Base-by-base conservation (phyloP, 1,284 basidiomycete genomes). In the Fomitopsis schrenkii region DNA sequence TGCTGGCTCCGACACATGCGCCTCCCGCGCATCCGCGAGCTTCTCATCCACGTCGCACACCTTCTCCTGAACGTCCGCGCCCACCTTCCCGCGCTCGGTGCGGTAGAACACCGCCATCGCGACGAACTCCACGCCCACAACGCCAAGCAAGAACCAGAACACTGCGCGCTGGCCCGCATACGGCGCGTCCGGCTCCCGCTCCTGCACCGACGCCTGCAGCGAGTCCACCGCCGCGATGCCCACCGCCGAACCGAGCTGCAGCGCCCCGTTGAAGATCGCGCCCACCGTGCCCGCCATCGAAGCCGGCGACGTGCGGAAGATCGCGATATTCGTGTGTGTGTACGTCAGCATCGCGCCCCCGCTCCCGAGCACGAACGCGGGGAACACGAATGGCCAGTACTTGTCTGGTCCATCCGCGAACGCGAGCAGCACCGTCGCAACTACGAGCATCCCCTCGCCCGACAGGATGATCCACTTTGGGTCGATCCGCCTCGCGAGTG, bases 211-310 rank as follows among this genome's bases (percentile, higher is more conserved):
- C 1, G 79, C 75, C 71, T 82, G 71, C 63, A 85, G 83, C 6
- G 82, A 80, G 57, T 71, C 72, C 36, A 79, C 74, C 5, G 77
- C 77, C 6, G 84, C 78, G 50, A 80, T 71, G 17, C 80, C 80
- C 26, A 81, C 71, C 1, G 83, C 84, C 4, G 77, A 77, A 26
- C 84, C 83, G 56, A 82, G 73, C 68, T 86, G 82, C 0, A 84
- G 75, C 10, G 80, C 81, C 26, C 77, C 76, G 61, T 82, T 83
- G 73, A 84, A 83, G 36, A 85, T 79, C 2, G 84, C 84, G 17
- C 83, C 82, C 2, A 83, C 79, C 0, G 79, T 81, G 45, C 84
- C 84, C 0, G 82, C 76, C 70, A 81, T 79, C 17, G 75, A 72
- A 3, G 80, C 60, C 1, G 83, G 83, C 2, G 76, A 75, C 17